Evolutionary conservation across 768 basidiomycete genomes (phyloP).

Genomic region (Rhodotorula taiwanensis): DNA sequence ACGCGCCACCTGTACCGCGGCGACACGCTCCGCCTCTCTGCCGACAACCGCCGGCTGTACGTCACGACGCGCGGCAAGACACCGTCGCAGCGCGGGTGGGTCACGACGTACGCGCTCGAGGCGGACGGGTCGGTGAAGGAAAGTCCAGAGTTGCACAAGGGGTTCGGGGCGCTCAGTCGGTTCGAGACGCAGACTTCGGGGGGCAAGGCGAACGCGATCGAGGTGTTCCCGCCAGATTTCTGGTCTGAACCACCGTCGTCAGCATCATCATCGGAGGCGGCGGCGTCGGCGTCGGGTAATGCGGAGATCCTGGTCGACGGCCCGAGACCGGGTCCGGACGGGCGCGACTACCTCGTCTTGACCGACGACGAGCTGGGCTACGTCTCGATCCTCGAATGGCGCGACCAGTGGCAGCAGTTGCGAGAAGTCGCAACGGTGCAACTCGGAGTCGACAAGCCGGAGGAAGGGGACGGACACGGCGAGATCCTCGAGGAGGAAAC

Average conservation of each 20-base stretch:
- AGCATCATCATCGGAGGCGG: background rate
- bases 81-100: slow-evolving; percentile 27
- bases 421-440: slow-evolving; percentile 30
- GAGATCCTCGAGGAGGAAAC: slow-evolving; percentile 11
- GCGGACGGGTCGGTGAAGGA: slow-evolving; percentile 19
- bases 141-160: background rate
- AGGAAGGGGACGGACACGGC: background rate
- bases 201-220: slow-evolving; percentile 42
- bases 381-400: slow-evolving; percentile 38
- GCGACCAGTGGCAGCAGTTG: slow-evolving; percentile 24
- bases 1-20: slow-evolving; percentile 38
- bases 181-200: slow-evolving; percentile 40
- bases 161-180: slow-evolving; percentile 18
- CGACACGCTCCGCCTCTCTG: slow-evolving; percentile 41
- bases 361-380: slow-evolving; percentile 40
- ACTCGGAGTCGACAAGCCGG: slow-evolving; percentile 11
- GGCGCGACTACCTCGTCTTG: slow-evolving; percentile 38
- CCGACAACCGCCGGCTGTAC: slow-evolving; percentile 31
- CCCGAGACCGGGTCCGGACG: slow-evolving; percentile 1
- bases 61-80: slow-evolving; percentile 41
- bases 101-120: slow-evolving; percentile 35
- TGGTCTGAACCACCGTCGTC: background rate
- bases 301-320: background rate
- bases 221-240: slow-evolving; percentile 27
- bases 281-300: background rate